A percentile compares a stretch with the other conserved stretches of the same genome.
Conservation (phyloP, 176 grass and related monocot species). For the Oryza nivara region DNA sequence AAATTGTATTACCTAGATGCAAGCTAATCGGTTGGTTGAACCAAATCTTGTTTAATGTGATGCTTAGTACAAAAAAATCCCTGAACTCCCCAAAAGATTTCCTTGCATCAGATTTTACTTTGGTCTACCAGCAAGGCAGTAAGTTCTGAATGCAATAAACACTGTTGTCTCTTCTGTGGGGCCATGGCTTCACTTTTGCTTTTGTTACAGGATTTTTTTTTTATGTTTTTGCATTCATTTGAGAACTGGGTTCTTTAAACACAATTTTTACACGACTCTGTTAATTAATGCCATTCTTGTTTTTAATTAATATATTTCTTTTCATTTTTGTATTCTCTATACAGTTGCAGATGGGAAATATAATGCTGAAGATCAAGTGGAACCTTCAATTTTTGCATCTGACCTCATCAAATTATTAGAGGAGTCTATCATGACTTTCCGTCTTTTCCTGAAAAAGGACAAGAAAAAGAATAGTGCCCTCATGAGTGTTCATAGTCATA, state of each 20-base stretch:
- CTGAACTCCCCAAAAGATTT: background rate
- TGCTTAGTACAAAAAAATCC: background rate
- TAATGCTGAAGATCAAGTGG: slow-evolving; percentile 54
- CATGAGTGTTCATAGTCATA: slow-evolving; percentile 58
- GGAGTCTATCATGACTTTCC: slow-evolving; percentile 90
- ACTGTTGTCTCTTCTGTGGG: background rate
- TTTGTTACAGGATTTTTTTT: background rate
- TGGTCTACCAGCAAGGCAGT: background rate
- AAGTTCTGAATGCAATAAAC: background rate
- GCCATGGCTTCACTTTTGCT: background rate
- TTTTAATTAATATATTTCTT: slow-evolving; percentile 15
- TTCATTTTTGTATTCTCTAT: slow-evolving; percentile 18
- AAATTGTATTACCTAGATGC: slow-evolving; percentile 12
- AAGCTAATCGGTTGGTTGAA: slow-evolving; percentile 19
- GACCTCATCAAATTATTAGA: slow-evolving; percentile 83
- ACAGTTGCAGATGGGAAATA: slow-evolving; percentile 63
- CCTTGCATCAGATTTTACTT: slow-evolving; percentile 26
- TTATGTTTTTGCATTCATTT: slow-evolving; percentile 13
- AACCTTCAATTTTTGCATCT: slow-evolving; percentile 55
- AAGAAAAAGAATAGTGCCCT: slow-evolving; percentile 74
- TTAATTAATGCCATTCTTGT: background rate
- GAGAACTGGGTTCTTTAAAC: background rate
- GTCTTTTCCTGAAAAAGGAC: slow-evolving; percentile 85
- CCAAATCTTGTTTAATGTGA: background rate
- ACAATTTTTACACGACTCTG: background rate